A percentile compares a stretch with the other conserved stretches of the same genome.
Conservation (phyloP, 352 stramenopile species). For the Phytophthora cajani region DNA sequence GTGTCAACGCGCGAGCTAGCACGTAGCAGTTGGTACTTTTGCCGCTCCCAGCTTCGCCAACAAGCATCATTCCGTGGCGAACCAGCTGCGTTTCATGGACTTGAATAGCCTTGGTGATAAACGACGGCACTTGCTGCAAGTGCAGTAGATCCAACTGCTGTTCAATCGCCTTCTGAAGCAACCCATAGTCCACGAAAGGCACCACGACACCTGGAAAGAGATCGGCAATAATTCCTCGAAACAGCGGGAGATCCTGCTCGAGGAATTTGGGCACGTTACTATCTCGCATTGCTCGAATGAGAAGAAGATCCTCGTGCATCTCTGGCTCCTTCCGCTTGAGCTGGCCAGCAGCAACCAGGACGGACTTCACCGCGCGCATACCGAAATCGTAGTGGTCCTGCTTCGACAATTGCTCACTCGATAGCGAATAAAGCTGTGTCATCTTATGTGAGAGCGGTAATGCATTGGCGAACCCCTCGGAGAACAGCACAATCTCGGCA, state of each 20-base stretch:
- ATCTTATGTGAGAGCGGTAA: constrained; percentile 94
- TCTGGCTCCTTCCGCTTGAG: constrained; percentile 95
- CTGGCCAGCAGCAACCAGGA: constrained; percentile 94
- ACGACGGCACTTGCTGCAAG: constrained; percentile 86
- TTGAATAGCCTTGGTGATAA: constrained; percentile 89
- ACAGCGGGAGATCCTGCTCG: constrained; percentile 94
- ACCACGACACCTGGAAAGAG: constrained; percentile 95
- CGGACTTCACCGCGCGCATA: constrained; percentile 94
- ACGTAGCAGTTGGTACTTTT: constrained; percentile 90
- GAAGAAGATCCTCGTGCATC: constrained; percentile 93
- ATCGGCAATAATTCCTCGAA: constrained; percentile 94
- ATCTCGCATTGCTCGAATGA: constrained; percentile 97
- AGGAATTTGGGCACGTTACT: constrained; percentile 97
- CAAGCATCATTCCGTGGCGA: constrained; percentile 95
- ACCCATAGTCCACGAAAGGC: constrained; percentile 94
- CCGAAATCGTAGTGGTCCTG: constrained; percentile 96
- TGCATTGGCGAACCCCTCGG: constrained; percentile 94
- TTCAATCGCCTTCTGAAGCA: constrained; percentile 91
- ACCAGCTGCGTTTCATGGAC: constrained; percentile 93
- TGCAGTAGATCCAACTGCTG: constrained; percentile 77
- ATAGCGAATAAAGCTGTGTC: constrained; percentile 93
- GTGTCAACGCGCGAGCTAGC: constrained; percentile 73
- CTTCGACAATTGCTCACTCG: constrained; percentile 94
- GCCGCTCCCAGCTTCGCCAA: constrained; percentile 89
- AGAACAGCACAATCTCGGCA: constrained; percentile 95